These are phyloP conservation scores for Botryotinia convoluta DNA, from an alignment of 2,329 filamentous ascomycete species.

Conservation along the genomic window DNA sequence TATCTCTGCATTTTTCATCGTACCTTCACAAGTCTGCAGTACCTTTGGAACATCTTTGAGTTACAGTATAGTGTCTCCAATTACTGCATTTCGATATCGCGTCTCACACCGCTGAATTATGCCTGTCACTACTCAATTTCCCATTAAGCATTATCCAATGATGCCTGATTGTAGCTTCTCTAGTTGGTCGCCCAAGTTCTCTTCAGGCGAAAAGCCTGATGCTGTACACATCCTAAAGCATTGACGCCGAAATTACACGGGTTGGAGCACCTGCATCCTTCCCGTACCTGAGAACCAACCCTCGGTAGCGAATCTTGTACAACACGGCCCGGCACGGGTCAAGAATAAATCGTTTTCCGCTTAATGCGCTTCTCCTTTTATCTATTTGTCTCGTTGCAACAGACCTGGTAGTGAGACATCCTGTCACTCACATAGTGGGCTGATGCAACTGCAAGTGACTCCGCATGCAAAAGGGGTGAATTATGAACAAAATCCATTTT, in stretches of 20 bases:
- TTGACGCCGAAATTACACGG: background rate
- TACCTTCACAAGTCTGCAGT: background rate
- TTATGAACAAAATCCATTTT: background rate
- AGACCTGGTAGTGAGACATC: background rate
- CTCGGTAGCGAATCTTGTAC: constrained; percentile 12
- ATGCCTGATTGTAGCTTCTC: background rate
- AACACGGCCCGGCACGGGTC: background rate
- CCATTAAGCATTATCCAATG: background rate
- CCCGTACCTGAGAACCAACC: constrained; percentile 7
- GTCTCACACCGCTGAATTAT: constrained; percentile 1
- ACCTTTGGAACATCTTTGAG: constrained; percentile 3
- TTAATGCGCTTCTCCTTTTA: background rate
- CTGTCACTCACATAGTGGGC: background rate
- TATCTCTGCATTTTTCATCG: background rate
- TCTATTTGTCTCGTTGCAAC: background rate
- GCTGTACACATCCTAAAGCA: background rate
- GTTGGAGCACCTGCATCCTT: background rate
- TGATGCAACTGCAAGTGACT: background rate
- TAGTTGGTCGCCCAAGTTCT: background rate
- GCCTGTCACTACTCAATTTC: background rate
- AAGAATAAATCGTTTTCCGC: background rate
- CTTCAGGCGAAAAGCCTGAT: background rate
- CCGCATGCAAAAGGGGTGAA: background rate
- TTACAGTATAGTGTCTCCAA: background rate
- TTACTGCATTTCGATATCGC: background rate